A percentile compares a stretch with the other conserved stretches of the same genome.
These are phyloP conservation scores for Amanita fuliginea DNA, from an alignment of 768 basidiomycete species.

Conservation along the genomic window DNA sequence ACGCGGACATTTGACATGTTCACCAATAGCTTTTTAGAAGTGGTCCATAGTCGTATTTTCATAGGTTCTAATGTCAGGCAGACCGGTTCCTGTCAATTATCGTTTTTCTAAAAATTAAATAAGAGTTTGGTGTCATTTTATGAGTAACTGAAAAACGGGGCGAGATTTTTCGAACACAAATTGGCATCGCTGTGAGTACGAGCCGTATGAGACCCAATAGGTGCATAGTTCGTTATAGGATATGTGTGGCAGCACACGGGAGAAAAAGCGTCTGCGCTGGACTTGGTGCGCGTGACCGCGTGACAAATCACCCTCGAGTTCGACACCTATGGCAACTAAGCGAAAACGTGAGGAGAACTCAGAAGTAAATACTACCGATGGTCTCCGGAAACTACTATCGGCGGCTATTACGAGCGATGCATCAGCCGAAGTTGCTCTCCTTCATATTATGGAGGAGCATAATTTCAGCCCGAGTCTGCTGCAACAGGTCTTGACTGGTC, in stretches of 20 bases:
- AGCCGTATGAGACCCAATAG: too few species aligned
- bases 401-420: background rate
- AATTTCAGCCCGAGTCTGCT: background rate
- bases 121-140: background rate
- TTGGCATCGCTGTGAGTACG: too few species aligned
- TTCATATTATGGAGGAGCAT: background rate
- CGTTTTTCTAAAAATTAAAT: conserved; percentile 4
- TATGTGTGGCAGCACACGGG: too few species aligned
- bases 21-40: background rate
- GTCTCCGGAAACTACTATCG: background rate
- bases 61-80: background rate
- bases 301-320: too few species aligned
- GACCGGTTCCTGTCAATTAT: background rate
- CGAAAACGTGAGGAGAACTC: background rate
- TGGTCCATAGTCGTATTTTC: background rate
- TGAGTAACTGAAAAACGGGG: too few species aligned
- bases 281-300: too few species aligned
- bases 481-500: background rate
- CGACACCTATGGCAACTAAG: background rate
- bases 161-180: too few species aligned
- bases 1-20: background rate
- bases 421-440: background rate
- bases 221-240: too few species aligned
- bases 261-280: too few species aligned
- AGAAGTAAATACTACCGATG: background rate